phyloP scores from a whole-genome alignment of 2,329 filamentous ascomycete genomes.

The Colletotrichum tropicale region DNA sequence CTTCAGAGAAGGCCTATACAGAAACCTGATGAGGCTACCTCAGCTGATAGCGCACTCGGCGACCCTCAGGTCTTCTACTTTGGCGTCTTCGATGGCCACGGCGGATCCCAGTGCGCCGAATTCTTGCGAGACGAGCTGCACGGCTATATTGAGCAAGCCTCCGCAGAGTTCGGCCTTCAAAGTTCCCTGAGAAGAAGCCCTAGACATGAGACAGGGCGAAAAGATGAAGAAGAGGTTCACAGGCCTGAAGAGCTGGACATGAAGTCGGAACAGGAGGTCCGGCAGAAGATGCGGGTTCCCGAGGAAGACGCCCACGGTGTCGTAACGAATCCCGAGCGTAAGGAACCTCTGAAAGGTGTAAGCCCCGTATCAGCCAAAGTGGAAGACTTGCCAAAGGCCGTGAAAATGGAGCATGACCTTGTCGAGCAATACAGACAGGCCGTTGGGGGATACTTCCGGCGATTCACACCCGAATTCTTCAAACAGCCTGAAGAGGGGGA shows the following conservation, averaged over 20 bases:
- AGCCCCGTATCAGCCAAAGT: constrained; percentile 53
- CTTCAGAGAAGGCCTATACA: constrained; percentile 50
- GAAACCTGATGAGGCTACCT: constrained; percentile 64
- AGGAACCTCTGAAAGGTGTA: constrained; percentile 39
- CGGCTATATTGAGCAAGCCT: constrained; percentile 84
- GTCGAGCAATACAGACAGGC: constrained; percentile 80
- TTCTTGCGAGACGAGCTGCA: constrained; percentile 87
- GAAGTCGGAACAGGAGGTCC: constrained; percentile 53
- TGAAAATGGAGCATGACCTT: constrained; percentile 72
- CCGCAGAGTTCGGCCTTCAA: constrained; percentile 75
- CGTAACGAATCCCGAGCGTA: constrained; percentile 39
- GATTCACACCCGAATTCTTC: constrained; percentile 86
- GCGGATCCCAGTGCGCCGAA: constrained; percentile 84
- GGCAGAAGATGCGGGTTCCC: constrained; percentile 39
- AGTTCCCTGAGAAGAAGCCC: constrained; percentile 70
- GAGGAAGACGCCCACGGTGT: constrained; percentile 32
- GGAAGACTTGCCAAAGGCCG: constrained; percentile 64
- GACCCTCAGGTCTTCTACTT: constrained; percentile 99
- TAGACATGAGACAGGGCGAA: constrained; percentile 29
- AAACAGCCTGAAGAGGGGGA: constrained; percentile 36
- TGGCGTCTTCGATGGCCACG: constrained; percentile 94
- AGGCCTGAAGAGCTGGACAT: constrained; percentile 46
- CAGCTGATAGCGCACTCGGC: constrained; percentile 78
- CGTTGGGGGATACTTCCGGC: constrained; percentile 92
- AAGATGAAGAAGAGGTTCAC: constrained; percentile 33